phyloP scores from a whole-genome alignment of 163 green algal species.

The Chlorella variabilis region DNA sequence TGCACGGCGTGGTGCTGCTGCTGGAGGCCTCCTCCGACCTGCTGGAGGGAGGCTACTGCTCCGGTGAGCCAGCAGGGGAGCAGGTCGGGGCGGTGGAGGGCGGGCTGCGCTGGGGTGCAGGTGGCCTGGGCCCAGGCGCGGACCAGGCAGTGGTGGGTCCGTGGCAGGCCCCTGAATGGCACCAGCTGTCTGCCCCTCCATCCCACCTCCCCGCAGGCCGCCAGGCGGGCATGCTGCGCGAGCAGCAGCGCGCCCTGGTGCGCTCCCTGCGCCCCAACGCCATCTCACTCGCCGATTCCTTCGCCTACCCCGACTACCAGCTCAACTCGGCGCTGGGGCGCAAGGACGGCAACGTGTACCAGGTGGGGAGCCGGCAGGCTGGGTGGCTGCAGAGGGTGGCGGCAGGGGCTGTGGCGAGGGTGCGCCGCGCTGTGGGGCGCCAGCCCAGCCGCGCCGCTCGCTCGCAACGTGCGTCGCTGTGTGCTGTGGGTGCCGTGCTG shows the following conservation, averaged over 20 bases:
- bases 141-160: too few relatives aligned
- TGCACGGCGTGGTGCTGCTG: slow-evolving; percentile 71
- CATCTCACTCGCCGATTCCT: slow-evolving; percentile 87
- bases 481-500: too few relatives aligned
- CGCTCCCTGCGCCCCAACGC: slow-evolving; percentile 81
- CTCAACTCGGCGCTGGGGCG: slow-evolving; percentile 85
- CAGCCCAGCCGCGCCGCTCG: too few relatives aligned
- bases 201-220: slow-evolving; percentile 42
- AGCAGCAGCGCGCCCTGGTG: slow-evolving; percentile 54
- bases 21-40: slow-evolving; percentile 65
- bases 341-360: slow-evolving; percentile 89
- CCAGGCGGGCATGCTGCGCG: slow-evolving; percentile 62
- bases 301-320: slow-evolving; percentile 85
- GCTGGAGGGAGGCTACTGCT: slow-evolving; percentile 77
- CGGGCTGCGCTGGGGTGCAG: not conserved
- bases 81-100: not conserved
- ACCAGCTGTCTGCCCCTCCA: too few relatives aligned
- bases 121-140: too few relatives aligned
- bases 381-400: not conserved
- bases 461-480: too few relatives aligned
- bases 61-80: slow-evolving; percentile 17
- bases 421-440: too few relatives aligned
- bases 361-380: not conserved
- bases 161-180: too few relatives aligned
- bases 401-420: not conserved